phyloP scores from a whole-genome alignment of 129 eudicot genomes.

The Lonicera japonica region DNA sequence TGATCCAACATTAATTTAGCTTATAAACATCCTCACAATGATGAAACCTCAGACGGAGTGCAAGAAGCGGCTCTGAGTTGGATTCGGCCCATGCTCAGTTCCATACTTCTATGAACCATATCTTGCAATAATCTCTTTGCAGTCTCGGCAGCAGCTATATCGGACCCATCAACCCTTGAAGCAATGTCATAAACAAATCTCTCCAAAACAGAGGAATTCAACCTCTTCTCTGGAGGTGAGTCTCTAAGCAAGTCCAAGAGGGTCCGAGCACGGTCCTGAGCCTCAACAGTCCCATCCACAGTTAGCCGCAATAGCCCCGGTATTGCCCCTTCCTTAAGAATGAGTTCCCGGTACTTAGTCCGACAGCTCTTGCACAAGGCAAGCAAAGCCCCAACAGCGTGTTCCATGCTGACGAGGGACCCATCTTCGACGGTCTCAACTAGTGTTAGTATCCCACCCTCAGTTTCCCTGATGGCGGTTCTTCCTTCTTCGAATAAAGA shows the following conservation, averaged over 20 bases:
- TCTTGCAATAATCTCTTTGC: conserved; percentile 56
- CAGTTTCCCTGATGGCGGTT: conserved; percentile 33
- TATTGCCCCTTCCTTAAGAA: conserved; percentile 81
- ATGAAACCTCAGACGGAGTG: conserved; percentile 10
- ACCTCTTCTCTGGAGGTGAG: conserved; percentile 30
- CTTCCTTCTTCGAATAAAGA: conserved; percentile 45
- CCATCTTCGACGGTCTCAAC: conserved; percentile 83
- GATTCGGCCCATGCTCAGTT: conserved; percentile 30
- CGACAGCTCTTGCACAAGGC: conserved; percentile 53
- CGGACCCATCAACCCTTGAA: conserved; percentile 43
- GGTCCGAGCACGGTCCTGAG: conserved; percentile 51
- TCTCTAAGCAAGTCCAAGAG: conserved; percentile 64
- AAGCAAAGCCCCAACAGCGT: conserved; percentile 65
- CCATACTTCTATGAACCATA: conserved; percentile 63
- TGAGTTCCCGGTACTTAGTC: conserved; percentile 57
- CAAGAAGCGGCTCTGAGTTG: conserved; percentile 37
- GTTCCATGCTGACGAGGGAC: conserved; percentile 57
- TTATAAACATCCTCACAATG: conserved; percentile 7
- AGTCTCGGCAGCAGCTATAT: conserved; percentile 43
- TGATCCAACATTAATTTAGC: not conserved
- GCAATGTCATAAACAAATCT: conserved; percentile 54
- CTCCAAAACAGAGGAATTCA: conserved; percentile 40
- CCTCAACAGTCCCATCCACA: conserved; percentile 56
- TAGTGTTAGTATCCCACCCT: conserved; percentile 60
- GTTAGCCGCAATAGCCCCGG: conserved; percentile 73